These are phyloP conservation scores for Beauveria brongniartii DNA, from an alignment of 2,329 filamentous ascomycete species.

Conservation along the genomic window DNA sequence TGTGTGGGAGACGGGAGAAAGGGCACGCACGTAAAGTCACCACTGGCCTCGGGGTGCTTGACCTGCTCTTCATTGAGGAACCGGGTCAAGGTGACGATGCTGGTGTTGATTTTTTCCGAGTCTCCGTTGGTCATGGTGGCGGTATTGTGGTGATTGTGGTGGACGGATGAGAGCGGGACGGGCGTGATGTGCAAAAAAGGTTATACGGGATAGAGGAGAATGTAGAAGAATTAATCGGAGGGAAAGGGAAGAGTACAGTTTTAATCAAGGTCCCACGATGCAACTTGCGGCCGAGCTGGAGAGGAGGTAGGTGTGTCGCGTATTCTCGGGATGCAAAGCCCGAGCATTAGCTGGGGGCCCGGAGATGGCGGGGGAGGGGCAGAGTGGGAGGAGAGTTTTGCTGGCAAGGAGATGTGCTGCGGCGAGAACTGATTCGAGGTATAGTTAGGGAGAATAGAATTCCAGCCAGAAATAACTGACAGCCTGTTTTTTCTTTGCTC, in stretches of 20 bases:
- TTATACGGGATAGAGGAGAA: neutral
- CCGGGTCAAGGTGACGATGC: slow-evolving; percentile 91
- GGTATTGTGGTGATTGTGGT: slow-evolving; percentile 15
- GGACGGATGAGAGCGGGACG: slow-evolving; percentile 10
- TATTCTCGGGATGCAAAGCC: slow-evolving; percentile 12
- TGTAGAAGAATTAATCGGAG: neutral
- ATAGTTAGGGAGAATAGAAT: no score
- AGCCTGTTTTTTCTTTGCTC: no score
- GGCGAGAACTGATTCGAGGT: neutral
- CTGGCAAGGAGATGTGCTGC: neutral
- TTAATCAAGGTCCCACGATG: slow-evolving; percentile 11
- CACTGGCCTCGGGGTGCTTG: slow-evolving; percentile 89
- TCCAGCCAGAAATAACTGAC: no score
- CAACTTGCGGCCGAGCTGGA: neutral
- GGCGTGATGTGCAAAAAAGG: slow-evolving; percentile 11
- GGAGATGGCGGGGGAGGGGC: slow-evolving; percentile 12
- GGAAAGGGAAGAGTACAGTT: slow-evolving; percentile 4
- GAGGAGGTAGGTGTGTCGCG: neutral
- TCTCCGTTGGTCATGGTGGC: slow-evolving; percentile 34
- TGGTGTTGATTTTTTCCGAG: slow-evolving; percentile 81
- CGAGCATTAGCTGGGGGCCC: slow-evolving; percentile 8
- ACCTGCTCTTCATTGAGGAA: slow-evolving; percentile 94
- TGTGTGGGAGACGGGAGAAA: neutral
- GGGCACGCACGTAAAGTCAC: slow-evolving; percentile 84
- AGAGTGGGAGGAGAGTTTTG: neutral